Percentiles rank a stretch among this genome's conserved stretches.
phyloP scores from a whole-genome alignment of 2,329 filamentous ascomycete species.

The Tolypocladium ophioglossoides region DNA sequence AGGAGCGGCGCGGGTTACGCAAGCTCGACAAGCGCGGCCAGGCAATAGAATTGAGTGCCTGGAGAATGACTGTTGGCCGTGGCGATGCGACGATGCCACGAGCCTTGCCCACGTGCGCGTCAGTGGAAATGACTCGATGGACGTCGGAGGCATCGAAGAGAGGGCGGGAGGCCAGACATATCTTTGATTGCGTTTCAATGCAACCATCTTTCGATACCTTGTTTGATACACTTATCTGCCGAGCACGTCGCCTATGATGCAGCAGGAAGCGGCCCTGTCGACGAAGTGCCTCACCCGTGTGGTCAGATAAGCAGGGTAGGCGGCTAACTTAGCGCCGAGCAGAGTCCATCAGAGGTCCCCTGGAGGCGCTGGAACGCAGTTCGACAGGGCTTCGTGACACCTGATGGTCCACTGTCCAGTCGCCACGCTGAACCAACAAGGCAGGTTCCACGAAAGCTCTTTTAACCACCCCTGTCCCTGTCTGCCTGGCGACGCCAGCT shows the following conservation, averaged over 20 bases:
- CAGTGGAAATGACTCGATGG: no score
- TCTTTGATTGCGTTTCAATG: neutral
- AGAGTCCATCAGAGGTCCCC: neutral
- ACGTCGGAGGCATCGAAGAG: no score
- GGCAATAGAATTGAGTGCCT: neutral
- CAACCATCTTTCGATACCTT: neutral
- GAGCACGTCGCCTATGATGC: neutral
- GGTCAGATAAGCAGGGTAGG: neutral
- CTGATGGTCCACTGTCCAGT: neutral
- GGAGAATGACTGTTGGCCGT: neutral
- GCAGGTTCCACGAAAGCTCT: neutral
- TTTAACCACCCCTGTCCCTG: neutral
- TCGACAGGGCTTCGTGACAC: neutral
- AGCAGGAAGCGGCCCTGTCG: neutral
- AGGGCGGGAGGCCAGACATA: no score
- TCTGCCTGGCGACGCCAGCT: neutral
- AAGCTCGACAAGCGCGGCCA: neutral
- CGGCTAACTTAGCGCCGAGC: neutral
- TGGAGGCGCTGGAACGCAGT: neutral
- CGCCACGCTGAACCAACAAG: neutral
- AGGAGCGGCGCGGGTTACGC: neutral
- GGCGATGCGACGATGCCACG: neutral
- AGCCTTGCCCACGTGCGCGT: neutral
- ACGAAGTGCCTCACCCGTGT: neutral
- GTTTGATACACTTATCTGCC: neutral